phyloP scores from a whole-genome alignment of 208 protist genomes.

The Crithidia mellificae region DNA sequence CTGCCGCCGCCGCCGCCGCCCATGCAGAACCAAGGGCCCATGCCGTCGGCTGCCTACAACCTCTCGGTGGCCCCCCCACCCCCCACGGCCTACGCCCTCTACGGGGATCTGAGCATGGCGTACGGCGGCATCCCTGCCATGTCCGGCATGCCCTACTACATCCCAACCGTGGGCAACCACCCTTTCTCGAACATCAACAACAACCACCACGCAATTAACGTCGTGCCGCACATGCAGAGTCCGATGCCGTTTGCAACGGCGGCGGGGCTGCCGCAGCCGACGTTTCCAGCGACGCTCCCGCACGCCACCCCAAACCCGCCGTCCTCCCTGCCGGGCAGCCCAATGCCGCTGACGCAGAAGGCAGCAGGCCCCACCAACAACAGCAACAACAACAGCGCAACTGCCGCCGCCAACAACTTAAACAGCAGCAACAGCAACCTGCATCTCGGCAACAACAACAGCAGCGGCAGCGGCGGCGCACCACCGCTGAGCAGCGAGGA shows the following conservation, averaged over 20 bases:
- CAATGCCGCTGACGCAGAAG: conserved; percentile 4
- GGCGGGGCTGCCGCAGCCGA: background rate
- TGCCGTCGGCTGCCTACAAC: conserved; percentile 16
- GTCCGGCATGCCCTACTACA: conserved; percentile 32
- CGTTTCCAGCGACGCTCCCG: conserved; percentile 4
- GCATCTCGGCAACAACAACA: background rate
- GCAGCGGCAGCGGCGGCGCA: background rate
- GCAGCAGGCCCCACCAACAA: conserved; percentile 1
- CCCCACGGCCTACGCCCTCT: conserved; percentile 7
- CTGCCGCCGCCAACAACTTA: no score
- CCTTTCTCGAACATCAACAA: conserved; percentile 42
- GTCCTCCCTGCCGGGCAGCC: background rate
- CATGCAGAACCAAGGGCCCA: conserved; percentile 12
- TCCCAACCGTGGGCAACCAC: conserved; percentile 36
- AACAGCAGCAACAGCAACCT: conserved; percentile 1
- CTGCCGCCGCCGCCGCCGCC: conserved; percentile 22
- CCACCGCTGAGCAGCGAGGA: conserved; percentile 1
- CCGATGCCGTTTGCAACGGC: conserved; percentile 11
- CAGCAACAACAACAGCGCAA: conserved; percentile 11
- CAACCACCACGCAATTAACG: conserved; percentile 43
- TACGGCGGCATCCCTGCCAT: conserved; percentile 20
- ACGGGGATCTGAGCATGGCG: conserved; percentile 22
- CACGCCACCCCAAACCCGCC: background rate
- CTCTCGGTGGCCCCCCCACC: background rate
- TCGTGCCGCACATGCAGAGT: conserved; percentile 25